phyloP scores from a whole-genome alignment of 1,139 yeast genomes.

The Geotrichum restrictum region DNA sequence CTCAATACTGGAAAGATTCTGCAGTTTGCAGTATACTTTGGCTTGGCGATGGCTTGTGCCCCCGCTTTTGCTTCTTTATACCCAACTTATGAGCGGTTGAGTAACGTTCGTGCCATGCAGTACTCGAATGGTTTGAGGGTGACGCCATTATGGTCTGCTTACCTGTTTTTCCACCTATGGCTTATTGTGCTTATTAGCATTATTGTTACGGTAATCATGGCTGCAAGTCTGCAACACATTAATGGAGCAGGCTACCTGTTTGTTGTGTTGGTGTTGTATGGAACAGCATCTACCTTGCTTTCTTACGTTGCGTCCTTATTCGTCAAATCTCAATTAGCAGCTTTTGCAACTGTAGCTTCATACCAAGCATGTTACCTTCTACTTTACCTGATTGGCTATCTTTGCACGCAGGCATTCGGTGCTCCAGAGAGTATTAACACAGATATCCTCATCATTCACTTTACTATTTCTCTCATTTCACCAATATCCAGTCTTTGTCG shows the following conservation, averaged over 20 bases:
- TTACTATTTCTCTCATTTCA: conserved; percentile 33
- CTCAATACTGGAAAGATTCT: conserved; percentile 36
- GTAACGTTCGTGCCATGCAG: conserved; percentile 39
- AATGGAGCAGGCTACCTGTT: conserved; percentile 37
- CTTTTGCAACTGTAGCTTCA: conserved; percentile 40
- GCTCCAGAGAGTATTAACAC: conserved; percentile 30
- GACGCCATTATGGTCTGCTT: conserved; percentile 39
- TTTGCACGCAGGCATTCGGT: conserved; percentile 36
- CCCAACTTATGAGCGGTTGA: conserved; percentile 39
- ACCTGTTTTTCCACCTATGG: conserved; percentile 33
- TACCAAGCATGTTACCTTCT: conserved; percentile 36
- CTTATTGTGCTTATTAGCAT: conserved; percentile 31
- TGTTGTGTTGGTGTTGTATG: conserved; percentile 35
- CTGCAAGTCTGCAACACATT: conserved; percentile 27
- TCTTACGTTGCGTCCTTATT: conserved; percentile 37
- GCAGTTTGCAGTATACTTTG: conserved; percentile 38
- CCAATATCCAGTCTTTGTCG: conserved; percentile 36
- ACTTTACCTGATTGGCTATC: conserved; percentile 36
- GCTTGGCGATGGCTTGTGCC: conserved; percentile 38
- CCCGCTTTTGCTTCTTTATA: conserved; percentile 39
- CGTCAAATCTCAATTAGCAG: conserved; percentile 38
- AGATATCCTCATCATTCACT: conserved; percentile 31
- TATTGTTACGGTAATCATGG: conserved; percentile 32
- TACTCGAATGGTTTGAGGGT: conserved; percentile 40
- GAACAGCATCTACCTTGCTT: conserved; percentile 34